Evolutionary conservation across 352 stramenopile genomes (phyloP), one percentile per base, ranked within the genome.

Genomic region (Paralagenidium karlingii): DNA sequence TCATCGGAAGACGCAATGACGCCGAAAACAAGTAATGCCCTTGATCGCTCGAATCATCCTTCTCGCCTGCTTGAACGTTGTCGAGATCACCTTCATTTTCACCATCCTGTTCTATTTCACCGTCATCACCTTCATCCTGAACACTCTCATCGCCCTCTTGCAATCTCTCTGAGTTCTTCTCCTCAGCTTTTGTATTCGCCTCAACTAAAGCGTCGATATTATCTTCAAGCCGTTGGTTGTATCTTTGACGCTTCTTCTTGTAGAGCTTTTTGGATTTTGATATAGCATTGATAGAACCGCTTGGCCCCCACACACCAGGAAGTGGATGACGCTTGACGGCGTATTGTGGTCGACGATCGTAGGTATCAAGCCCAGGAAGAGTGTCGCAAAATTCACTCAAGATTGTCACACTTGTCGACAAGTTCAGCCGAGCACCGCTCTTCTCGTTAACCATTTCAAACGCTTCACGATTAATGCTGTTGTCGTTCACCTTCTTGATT

Each of bases 301-400:
- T n/a, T n/a, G n/a, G n/a, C n/a, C n/a, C n/a, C n/a, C n/a, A n/a
- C n/a, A n/a, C n/a, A n/a, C n/a, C n/a, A n/a, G n/a, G n/a, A 13
- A 86, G 47, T 16, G 59, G 71, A 19, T 84, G 70, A 7, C 78
- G 69, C 47, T 71, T 82, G 24, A 89, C 59, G 11, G 60, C 63
- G 36, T 92, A 92, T 41, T 87, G 64, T 10, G 75, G 59, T 2
- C 69, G 75, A 21, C 68, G 68, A 38, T 92, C 78, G 41, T 85
- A 89, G 21, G 77, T 92, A 34, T 87, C 71, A 22, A 89, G 53
- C 0, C 75, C 75, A 28, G 78, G 78, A 8, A 92, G 51, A 0
- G 78, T 85, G 37, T 88, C 65, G 52, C 75, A 92, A 24, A 92
- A 86, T 13, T 67, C 64, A 45, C 68, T 88, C 18, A 92, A 55